A percentile compares a stretch with the other conserved stretches of the same genome.
Evolutionary conservation across 2,329 filamentous ascomycete species (phyloP).

Genomic region (Alternaria ethzedia): DNA sequence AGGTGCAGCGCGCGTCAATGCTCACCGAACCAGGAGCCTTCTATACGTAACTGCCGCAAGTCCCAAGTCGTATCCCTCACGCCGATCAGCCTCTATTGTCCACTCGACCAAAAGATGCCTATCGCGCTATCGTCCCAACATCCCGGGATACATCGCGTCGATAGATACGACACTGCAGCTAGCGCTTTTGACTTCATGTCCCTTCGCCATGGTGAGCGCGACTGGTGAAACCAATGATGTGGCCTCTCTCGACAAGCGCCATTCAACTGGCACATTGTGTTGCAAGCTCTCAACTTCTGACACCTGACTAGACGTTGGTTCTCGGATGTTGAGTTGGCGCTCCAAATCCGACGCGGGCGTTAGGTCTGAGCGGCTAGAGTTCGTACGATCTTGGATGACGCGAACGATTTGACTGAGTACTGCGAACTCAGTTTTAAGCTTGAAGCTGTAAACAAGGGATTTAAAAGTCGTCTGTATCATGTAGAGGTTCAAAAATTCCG

Average conservation of each 20-base stretch:
- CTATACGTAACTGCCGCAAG: no score
- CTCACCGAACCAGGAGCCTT: neutral
- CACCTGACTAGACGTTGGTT: neutral
- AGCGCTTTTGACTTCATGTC: neutral
- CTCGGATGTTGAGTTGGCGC: neutral
- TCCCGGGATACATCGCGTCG: neutral
- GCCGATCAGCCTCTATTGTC: neutral
- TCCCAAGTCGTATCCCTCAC: neutral
- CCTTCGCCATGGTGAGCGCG: neutral
- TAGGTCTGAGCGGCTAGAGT: neutral
- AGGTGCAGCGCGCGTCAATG: neutral
- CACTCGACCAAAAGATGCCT: neutral
- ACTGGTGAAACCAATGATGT: neutral
- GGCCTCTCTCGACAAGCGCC: conserved; percentile 4
- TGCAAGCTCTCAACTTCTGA: conserved; percentile 12
- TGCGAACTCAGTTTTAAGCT: conserved; percentile 59
- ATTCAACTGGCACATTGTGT: conserved; percentile 10
- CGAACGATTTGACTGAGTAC: conserved; percentile 51
- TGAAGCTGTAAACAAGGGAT: conserved; percentile 49
- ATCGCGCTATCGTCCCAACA: neutral
- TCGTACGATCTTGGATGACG: neutral
- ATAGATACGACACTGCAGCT: neutral
- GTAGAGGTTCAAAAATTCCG: conserved; percentile 22
- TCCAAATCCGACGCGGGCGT: neutral
- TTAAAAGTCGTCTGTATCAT: conserved; percentile 41